Percentiles rank a stretch among this genome's conserved stretches.
These are phyloP conservation scores for Aureobasidium sp. DNA, from an alignment of 2,329 filamentous ascomycete genomes.

Conservation along the genomic window DNA sequence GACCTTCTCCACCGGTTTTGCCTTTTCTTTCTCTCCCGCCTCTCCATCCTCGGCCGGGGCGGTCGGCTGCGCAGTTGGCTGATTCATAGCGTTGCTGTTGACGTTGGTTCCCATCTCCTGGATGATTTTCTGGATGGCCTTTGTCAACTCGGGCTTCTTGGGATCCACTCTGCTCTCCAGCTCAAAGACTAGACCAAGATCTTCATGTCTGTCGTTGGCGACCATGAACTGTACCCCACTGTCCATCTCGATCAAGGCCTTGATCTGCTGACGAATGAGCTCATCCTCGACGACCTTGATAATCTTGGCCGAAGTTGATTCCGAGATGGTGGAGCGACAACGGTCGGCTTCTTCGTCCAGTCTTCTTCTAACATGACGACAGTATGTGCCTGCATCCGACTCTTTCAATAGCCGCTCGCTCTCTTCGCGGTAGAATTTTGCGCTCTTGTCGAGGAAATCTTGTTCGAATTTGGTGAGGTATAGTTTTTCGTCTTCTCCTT, in stretches of 20 bases:
- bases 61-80: constrained; percentile 40
- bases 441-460: constrained; percentile 64
- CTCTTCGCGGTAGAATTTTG: constrained; percentile 67
- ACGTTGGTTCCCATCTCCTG: constrained; percentile 76
- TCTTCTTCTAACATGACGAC: constrained; percentile 65
- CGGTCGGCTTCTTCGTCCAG: constrained; percentile 75
- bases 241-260: constrained; percentile 77
- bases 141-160: constrained; percentile 63
- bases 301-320: constrained; percentile 65
- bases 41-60: constrained; percentile 49
- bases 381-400: constrained; percentile 74
- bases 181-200: constrained; percentile 73
- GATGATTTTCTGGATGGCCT: constrained; percentile 66
- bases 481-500: constrained; percentile 70
- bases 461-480: constrained; percentile 81
- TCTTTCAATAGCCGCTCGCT: constrained; percentile 67
- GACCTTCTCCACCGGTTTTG: constrained; percentile 42
- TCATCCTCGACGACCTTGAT: constrained; percentile 70
- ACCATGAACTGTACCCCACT: constrained; percentile 87
- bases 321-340: constrained; percentile 73
- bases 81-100: constrained; percentile 58
- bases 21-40: constrained; percentile 38
- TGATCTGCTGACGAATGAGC: constrained; percentile 69
- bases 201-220: constrained; percentile 74
- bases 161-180: constrained; percentile 71